Evolutionary conservation across 2,329 filamentous ascomycete genomes (phyloP).

Genomic region (Xylaria sp.): DNA sequence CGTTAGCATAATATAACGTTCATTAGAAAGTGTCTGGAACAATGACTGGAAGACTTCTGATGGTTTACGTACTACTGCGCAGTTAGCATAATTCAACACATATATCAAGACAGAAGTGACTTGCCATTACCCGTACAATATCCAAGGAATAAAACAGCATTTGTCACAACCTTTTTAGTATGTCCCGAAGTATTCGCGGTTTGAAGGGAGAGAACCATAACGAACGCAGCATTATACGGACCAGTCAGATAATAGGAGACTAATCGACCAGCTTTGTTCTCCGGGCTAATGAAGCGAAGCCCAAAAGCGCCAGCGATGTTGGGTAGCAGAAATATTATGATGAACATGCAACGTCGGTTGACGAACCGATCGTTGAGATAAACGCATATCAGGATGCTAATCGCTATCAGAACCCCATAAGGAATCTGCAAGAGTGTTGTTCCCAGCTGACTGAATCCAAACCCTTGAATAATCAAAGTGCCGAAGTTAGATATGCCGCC

Average conservation of each 20-base stretch:
- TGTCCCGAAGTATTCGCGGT: conserved; percentile 61
- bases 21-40: not conserved
- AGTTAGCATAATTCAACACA: not conserved
- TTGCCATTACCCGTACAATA: conserved; percentile 61
- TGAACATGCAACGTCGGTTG: conserved; percentile 48
- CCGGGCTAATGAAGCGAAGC: conserved; percentile 57
- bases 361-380: conserved; percentile 39
- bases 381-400: conserved; percentile 39
- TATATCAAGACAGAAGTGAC: not conserved
- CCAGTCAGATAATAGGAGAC: conserved; percentile 67
- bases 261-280: conserved; percentile 58
- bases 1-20: conserved; percentile 19
- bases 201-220: conserved; percentile 53
- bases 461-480: conserved; percentile 66
- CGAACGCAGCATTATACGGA: conserved; percentile 64
- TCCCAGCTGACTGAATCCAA: conserved; percentile 62
- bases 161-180: conserved; percentile 69
- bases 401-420: conserved; percentile 41
- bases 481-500: conserved; percentile 69
- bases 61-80: conserved; percentile 21
- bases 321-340: conserved; percentile 60
- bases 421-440: conserved; percentile 66
- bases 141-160: conserved; percentile 63
- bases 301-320: conserved; percentile 65
- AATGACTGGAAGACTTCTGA: not conserved